These are phyloP conservation scores for Ascochyta pisi DNA, from an alignment of 2,329 filamentous ascomycete species.

Conservation along the genomic window DNA sequence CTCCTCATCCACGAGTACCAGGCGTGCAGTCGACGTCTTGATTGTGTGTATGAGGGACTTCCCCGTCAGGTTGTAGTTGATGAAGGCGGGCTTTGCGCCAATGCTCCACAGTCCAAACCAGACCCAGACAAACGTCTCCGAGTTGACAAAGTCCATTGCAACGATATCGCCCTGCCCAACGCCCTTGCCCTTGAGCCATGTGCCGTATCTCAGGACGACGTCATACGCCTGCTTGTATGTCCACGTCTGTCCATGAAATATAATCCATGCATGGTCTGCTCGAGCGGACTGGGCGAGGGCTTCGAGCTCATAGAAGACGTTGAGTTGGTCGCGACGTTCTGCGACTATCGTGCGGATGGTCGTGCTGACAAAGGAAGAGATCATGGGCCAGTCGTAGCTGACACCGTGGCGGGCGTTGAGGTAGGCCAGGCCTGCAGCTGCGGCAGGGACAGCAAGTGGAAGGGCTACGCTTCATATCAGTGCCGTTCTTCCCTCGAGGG, in stretches of 20 bases:
- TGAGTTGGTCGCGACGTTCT: conserved; percentile 67
- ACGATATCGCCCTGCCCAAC: conserved; percentile 47
- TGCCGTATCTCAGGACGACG: conserved; percentile 43
- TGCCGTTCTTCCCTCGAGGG: not conserved
- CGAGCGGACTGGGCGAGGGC: conserved; percentile 37
- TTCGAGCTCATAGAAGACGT: conserved; percentile 54
- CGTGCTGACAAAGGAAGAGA: conserved; percentile 62
- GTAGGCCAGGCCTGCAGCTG: conserved; percentile 60
- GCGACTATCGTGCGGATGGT: conserved; percentile 54
- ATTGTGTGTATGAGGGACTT: conserved; percentile 58
- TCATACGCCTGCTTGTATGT: conserved; percentile 47
- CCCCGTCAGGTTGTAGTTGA: conserved; percentile 50
- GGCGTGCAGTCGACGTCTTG: conserved; percentile 61
- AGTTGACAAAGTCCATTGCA: conserved; percentile 50
- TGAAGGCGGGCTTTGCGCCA: conserved; percentile 48
- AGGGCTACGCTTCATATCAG: conserved; percentile 30
- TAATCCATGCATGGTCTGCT: conserved; percentile 40
- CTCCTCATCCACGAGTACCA: conserved; percentile 67
- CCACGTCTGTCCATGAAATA: conserved; percentile 43
- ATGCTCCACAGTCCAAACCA: conserved; percentile 50
- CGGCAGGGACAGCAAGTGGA: conserved; percentile 40
- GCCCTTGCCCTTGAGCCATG: conserved; percentile 46
- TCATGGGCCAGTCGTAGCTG: conserved; percentile 64
- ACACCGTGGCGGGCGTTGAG: conserved; percentile 73
- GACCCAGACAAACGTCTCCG: conserved; percentile 46